A percentile compares a stretch with the other conserved stretches of the same genome.
Evolutionary conservation across 441 rosid species (phyloP).

Genomic region (Adansonia gregorii): DNA sequence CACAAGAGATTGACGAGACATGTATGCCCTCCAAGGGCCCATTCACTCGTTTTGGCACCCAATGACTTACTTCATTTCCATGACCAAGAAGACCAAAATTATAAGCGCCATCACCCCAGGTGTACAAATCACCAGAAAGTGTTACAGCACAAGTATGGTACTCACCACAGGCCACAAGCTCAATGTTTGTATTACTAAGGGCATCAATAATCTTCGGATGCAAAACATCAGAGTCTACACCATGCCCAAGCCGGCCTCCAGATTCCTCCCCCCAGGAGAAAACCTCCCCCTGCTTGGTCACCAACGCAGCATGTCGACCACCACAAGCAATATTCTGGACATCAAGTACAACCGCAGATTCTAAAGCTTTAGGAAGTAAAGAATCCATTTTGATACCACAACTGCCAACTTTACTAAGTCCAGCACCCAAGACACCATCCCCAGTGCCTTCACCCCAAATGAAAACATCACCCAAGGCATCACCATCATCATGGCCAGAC

Average conservation of each 20-base stretch:
- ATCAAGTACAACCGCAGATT: constrained; percentile 90
- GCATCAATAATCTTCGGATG: constrained; percentile 86
- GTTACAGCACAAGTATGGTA: constrained; percentile 94
- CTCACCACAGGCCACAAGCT: constrained; percentile 95
- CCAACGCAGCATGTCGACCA: constrained; percentile 84
- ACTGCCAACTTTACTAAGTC: constrained; percentile 67
- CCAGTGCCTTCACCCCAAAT: constrained; percentile 95
- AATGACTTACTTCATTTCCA: constrained; percentile 90
- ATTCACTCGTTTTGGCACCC: constrained; percentile 87
- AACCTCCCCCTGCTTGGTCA: constrained; percentile 89
- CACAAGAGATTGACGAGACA: constrained; percentile 90
- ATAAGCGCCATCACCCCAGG: constrained; percentile 91
- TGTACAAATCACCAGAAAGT: constrained; percentile 94
- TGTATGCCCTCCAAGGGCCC: constrained; percentile 92
- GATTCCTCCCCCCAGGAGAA: constrained; percentile 98
- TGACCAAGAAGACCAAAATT: constrained; percentile 95
- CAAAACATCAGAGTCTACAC: constrained; percentile 82
- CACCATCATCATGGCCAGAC: constrained; percentile 98
- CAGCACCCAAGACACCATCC: constrained; percentile 91
- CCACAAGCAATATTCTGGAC: constrained; percentile 96
- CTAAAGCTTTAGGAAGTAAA: constrained; percentile 84
- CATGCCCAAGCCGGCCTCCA: constrained; percentile 98
- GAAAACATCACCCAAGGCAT: constrained; percentile 93
- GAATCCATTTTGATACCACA: constrained; percentile 74
- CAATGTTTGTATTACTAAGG: constrained; percentile 78